Base-by-base conservation (phyloP, 306 rosid species). In the Calophaca sinica region DNA sequence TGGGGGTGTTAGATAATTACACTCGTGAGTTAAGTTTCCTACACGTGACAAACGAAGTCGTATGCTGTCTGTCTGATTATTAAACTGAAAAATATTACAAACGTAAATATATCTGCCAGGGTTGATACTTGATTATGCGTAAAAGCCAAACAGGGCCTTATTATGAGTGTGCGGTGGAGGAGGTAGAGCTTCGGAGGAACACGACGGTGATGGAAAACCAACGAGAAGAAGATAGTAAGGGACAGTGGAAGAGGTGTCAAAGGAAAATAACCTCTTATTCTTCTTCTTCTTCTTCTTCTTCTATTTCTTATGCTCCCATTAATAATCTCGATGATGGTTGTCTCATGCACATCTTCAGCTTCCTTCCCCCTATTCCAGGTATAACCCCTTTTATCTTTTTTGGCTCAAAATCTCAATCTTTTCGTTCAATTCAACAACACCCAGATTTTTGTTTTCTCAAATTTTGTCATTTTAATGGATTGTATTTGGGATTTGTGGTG, bases 321-420 rank as follows among this genome's bases (percentile, higher is more conserved):
- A 87, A 77, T 64, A 87, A 75, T 75, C 90, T 94, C 15, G 98
- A 94, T 70, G 97, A 89, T 75, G 98, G 98, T 5, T 88, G 91
- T 72, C 96, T 94, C 49, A 94, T 94, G 98, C 97, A 91, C 66
- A 83, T 94, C 80, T 87, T 94, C 80, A 91, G 94, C 84, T 94
- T 91, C 84, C 98, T 94, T 66, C 75, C 90, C 28, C 98, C 97
- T 50, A 91, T 91, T 72, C 97, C 98, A 74, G 98, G 98, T 94
- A 85, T 54, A 65, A 45, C 71, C 55, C 45, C 1, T 3, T 26
- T 44, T 12, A n/a, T 0, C 6, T 5, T 0, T 7, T 63, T 65
- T 36, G 0, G 2, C n/a, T 39, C 5, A 39, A 67, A 72, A 3
- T 46, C 2, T 72, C 44, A 12, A 53, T 41, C 48, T 29, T 78